A percentile compares a stretch with the other conserved stretches of the same genome.
These are phyloP conservation scores for Leccinum olivaceopallidum DNA, from an alignment of 768 basidiomycete genomes.

Conservation along the genomic window DNA sequence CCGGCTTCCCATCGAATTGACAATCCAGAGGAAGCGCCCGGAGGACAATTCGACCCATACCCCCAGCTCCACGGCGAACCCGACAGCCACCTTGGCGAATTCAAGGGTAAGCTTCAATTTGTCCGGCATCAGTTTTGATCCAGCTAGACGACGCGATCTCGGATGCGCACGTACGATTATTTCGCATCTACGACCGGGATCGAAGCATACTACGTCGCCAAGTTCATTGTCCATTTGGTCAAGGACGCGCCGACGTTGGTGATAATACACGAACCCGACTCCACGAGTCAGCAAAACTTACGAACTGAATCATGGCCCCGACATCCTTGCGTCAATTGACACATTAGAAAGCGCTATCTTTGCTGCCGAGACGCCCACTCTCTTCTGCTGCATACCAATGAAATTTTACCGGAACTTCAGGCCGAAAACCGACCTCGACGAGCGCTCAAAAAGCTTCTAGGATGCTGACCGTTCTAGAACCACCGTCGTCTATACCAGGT, in stretches of 20 bases:
- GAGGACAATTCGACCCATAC: constrained; percentile 4
- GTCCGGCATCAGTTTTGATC: background rate
- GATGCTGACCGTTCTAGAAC: constrained; percentile 71
- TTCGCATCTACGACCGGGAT: constrained; percentile 19
- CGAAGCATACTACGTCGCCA: constrained; percentile 33
- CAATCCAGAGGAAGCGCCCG: no score
- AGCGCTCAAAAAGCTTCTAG: constrained; percentile 77
- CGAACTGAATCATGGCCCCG: constrained; percentile 51
- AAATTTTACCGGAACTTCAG: constrained; percentile 68
- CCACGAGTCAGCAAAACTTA: constrained; percentile 25
- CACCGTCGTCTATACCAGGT: constrained; percentile 52
- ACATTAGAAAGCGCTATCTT: constrained; percentile 33
- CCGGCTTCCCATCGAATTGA: background rate
- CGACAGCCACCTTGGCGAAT: constrained; percentile 59
- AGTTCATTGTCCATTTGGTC: constrained; percentile 36
- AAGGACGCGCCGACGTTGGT: constrained; percentile 46
- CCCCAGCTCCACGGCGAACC: constrained; percentile 54
- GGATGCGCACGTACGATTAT: constrained; percentile 31
- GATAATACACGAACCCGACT: background rate
- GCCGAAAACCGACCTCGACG: constrained; percentile 66
- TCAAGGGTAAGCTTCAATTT: constrained; percentile 49
- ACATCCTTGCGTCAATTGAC: constrained; percentile 28
- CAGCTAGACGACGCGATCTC: background rate
- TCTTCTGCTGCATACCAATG: constrained; percentile 86
- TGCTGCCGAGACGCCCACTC: constrained; percentile 28